Conservation (phyloP, 495 filamentous ascomycete species). For the Penicillium daleae region DNA sequence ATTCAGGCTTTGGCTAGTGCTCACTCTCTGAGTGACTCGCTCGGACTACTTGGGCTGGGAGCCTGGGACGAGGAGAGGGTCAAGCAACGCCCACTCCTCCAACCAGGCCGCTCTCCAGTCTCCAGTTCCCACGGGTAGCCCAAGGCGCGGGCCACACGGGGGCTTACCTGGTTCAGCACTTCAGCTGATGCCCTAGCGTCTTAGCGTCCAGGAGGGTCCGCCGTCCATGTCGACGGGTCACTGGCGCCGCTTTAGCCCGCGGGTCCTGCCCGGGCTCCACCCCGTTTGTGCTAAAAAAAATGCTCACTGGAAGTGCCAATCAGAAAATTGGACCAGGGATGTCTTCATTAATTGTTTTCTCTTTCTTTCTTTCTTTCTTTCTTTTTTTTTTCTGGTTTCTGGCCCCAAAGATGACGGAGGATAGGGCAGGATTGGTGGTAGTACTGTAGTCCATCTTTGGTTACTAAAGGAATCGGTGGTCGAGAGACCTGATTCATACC, state of each 20-base stretch:
- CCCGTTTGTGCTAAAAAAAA: conserved; percentile 27
- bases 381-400: background rate
- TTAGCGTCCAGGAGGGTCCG: conserved; percentile 29
- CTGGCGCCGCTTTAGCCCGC: conserved; percentile 40
- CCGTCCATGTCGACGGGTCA: conserved; percentile 49
- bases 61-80: background rate
- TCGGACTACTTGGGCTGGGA: no score
- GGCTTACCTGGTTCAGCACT: conserved; percentile 18
- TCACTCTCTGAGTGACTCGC: no score
- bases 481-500: background rate
- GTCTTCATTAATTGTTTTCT: no score
- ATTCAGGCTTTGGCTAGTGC: background rate
- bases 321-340: conserved; percentile 23
- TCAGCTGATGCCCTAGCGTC: conserved; percentile 43
- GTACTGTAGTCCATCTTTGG: background rate
- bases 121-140: conserved; percentile 4
- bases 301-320: conserved; percentile 22
- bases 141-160: conserved; percentile 6
- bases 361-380: background rate
- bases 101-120: background rate
- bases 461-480: background rate
- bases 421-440: background rate
- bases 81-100: background rate
- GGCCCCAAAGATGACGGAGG: background rate
- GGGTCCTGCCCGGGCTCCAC: conserved; percentile 28